Evolutionary conservation across 805 yeast species (phyloP).

Genomic region (Saccharomycopsis schoenii): DNA sequence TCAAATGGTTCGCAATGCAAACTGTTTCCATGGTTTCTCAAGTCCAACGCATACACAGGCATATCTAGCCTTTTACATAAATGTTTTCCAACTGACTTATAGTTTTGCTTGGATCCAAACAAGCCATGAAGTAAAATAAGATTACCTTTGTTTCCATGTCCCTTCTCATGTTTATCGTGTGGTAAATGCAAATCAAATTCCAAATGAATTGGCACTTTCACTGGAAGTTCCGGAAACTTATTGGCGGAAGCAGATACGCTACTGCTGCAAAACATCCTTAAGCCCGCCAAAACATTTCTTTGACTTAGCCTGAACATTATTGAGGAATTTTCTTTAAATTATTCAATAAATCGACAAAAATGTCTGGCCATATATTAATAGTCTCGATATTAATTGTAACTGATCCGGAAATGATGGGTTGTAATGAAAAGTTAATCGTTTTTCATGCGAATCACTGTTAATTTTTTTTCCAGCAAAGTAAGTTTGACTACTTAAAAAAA

Average conservation of each 20-base stretch:
- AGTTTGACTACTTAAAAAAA: neutral
- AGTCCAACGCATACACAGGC: conserved; percentile 36
- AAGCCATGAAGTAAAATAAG: conserved; percentile 44
- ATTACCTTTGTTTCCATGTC: conserved; percentile 23
- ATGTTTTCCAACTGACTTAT: conserved; percentile 29
- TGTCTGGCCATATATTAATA: too few relatives aligned
- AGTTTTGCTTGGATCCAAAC: conserved; percentile 40
- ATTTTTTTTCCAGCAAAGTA: neutral
- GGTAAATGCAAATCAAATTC: conserved; percentile 11
- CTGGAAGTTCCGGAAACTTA: neutral
- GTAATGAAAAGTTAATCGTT: neutral
- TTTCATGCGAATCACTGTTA: neutral
- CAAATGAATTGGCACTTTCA: conserved; percentile 13
- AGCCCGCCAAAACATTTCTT: neutral
- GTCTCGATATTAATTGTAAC: neutral
- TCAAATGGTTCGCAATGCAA: conserved; percentile 35
- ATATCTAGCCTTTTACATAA: conserved; percentile 26
- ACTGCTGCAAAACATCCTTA: neutral
- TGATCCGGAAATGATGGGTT: neutral
- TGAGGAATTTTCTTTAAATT: neutral
- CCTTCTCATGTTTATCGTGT: neutral
- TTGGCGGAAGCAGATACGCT: neutral
- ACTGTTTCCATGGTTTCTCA: conserved; percentile 48
- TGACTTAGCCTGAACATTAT: neutral
- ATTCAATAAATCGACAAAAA: too few relatives aligned